Percentiles rank a stretch among this genome's conserved stretches.
These are phyloP conservation scores for Nakazawaea siamensis DNA, from an alignment of 805 yeast genomes.

Conservation along the genomic window DNA sequence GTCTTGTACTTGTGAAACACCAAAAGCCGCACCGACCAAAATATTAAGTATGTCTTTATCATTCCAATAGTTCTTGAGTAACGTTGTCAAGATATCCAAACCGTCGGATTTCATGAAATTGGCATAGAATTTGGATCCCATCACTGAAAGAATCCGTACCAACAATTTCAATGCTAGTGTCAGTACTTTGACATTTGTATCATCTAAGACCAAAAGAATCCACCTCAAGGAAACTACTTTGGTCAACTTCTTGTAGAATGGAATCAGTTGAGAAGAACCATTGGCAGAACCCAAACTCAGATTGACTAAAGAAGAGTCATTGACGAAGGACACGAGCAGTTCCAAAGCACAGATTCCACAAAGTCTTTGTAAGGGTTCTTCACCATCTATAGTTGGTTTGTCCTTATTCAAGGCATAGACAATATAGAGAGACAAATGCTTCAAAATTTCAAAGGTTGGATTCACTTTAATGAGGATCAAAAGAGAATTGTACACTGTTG, in stretches of 20 bases:
- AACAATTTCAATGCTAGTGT: conserved; percentile 34
- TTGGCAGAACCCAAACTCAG: conserved; percentile 17
- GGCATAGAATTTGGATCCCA: conserved; percentile 37
- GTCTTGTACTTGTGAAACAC: conserved; percentile 23
- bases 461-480: conserved; percentile 34
- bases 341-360: conserved; percentile 29
- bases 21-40: conserved; percentile 38
- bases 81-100: conserved; percentile 34
- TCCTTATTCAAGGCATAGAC: conserved; percentile 34
- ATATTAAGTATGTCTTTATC: conserved; percentile 31
- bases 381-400: neutral
- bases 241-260: conserved; percentile 31
- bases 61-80: conserved; percentile 38
- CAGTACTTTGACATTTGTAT: conserved; percentile 27
- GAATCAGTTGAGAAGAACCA: conserved; percentile 8
- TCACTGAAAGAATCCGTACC: conserved; percentile 35
- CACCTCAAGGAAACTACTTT: conserved; percentile 59
- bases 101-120: conserved; percentile 48
- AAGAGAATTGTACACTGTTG: conserved; percentile 30
- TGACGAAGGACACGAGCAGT: conserved; percentile 29
- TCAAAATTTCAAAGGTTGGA: conserved; percentile 45
- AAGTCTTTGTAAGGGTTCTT: conserved; percentile 13
- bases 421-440: conserved; percentile 41
- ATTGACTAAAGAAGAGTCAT: conserved; percentile 26
- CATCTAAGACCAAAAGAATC: conserved; percentile 46